Conservation (phyloP, 352 stramenopile species). For the Phytopythium boreale region DNA sequence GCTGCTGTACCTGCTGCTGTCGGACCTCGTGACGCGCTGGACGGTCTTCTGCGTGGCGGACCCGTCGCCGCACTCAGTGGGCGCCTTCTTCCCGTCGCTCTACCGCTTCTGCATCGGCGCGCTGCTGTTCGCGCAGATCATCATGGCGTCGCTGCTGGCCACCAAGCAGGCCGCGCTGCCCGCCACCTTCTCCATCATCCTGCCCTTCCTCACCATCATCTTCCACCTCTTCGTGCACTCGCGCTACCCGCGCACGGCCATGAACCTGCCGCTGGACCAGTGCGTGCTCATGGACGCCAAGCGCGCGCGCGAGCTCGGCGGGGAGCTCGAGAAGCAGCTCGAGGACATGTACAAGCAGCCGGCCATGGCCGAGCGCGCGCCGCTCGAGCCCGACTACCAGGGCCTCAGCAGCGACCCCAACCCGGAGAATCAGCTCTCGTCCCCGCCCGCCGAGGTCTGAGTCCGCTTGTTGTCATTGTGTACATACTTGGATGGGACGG, state of each 20-base stretch:
- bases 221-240: slow-evolving; percentile 75
- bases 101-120: slow-evolving; percentile 80
- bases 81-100: slow-evolving; percentile 74
- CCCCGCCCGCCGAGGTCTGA: slow-evolving; percentile 55
- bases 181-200: slow-evolving; percentile 53
- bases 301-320: slow-evolving; percentile 42
- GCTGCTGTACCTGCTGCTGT: slow-evolving; percentile 60
- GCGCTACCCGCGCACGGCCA: slow-evolving; percentile 61
- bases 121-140: slow-evolving; percentile 75
- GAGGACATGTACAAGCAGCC: slow-evolving; percentile 69
- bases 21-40: slow-evolving; percentile 78
- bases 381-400: slow-evolving; percentile 75
- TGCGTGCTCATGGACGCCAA: slow-evolving; percentile 69
- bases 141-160: slow-evolving; percentile 69
- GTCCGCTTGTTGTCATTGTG: background rate
- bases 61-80: slow-evolving; percentile 62
- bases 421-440: slow-evolving; percentile 58
- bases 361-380: slow-evolving; percentile 55
- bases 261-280: slow-evolving; percentile 73
- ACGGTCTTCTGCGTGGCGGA: slow-evolving; percentile 67
- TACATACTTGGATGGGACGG: no score
- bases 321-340: slow-evolving; percentile 47
- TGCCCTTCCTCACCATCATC: slow-evolving; percentile 59
- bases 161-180: slow-evolving; percentile 68
- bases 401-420: slow-evolving; percentile 65